Evolutionary conservation across 805 yeast genomes (phyloP).

Genomic region (Spathaspora arborariae): DNA sequence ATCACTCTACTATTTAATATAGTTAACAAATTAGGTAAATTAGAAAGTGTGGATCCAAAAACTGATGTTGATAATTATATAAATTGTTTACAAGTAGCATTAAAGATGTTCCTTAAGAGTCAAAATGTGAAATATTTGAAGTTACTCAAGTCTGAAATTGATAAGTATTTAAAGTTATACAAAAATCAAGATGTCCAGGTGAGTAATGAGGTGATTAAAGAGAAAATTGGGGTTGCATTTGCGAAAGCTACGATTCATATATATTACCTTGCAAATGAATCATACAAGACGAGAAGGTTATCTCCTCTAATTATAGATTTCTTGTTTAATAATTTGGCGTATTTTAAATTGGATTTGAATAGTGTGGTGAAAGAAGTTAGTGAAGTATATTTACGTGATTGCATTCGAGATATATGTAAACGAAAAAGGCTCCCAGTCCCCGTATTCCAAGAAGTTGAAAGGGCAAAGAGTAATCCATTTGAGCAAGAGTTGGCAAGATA

Average conservation of each 20-base stretch:
- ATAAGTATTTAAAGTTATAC: background rate
- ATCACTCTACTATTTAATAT: background rate
- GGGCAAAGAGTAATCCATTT: background rate
- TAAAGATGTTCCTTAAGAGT: constrained; percentile 1
- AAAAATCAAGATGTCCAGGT: background rate
- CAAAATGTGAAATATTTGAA: background rate
- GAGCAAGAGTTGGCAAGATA: constrained; percentile 8
- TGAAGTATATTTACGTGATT: constrained; percentile 1
- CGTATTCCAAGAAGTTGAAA: background rate
- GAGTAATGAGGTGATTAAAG: background rate
- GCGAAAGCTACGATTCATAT: background rate
- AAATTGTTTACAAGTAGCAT: constrained; percentile 2
- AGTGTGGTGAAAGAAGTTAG: background rate
- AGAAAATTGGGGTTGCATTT: background rate
- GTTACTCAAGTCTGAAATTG: background rate
- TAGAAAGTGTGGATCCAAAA: background rate
- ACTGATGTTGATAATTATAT: background rate
- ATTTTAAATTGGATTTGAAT: constrained; percentile 1
- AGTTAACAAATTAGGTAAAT: background rate
- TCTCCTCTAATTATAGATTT: background rate
- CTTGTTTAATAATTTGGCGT: background rate
- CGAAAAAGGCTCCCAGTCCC: constrained; percentile 2
- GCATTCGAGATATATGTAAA: constrained; percentile 4
- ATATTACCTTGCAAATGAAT: background rate
- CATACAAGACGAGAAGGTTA: background rate